These are phyloP conservation scores for Coccomyxa sp. DNA, from an alignment of 139 green algal species.

Conservation along the genomic window DNA sequence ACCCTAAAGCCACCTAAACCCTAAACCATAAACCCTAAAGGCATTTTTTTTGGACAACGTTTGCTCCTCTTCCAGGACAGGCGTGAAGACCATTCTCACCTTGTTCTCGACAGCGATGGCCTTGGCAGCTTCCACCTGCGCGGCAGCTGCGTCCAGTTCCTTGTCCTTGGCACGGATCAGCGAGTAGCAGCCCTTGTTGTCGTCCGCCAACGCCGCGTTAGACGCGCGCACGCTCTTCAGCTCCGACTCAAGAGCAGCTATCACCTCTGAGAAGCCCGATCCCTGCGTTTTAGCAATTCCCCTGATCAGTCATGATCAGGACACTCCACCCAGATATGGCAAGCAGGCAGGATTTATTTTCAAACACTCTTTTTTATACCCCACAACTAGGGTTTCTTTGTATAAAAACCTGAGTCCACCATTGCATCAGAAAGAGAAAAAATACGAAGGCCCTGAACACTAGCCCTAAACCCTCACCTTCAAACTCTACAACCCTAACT, in stretches of 20 bases:
- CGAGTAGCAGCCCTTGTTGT: slow-evolving; percentile 26
- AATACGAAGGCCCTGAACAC: no score
- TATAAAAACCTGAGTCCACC: neutral
- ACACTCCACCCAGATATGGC: neutral
- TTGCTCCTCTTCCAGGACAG: no score
- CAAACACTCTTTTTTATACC: neutral
- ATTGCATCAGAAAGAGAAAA: neutral
- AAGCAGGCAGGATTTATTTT: neutral
- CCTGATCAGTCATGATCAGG: no score
- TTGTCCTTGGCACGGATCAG: slow-evolving; percentile 29
- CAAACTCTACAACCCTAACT: no score
- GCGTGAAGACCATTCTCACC: neutral
- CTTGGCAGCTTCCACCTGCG: slow-evolving; percentile 11
- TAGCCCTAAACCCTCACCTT: no score
- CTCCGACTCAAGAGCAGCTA: slow-evolving; percentile 20
- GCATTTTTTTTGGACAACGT: no score
- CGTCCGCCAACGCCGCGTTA: slow-evolving; percentile 12
- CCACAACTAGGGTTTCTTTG: neutral
- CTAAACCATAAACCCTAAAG: no score
- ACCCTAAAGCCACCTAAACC: no score
- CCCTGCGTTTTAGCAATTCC: neutral
- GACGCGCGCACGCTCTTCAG: slow-evolving; percentile 8
- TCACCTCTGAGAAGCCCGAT: slow-evolving; percentile 15
- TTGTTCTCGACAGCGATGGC: slow-evolving; percentile 14
- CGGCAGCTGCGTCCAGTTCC: slow-evolving; percentile 15